A percentile compares a stretch with the other conserved stretches of the same genome.
Conservation (phyloP, 495 filamentous ascomycete genomes). For the Penicillium waksmanii region DNA sequence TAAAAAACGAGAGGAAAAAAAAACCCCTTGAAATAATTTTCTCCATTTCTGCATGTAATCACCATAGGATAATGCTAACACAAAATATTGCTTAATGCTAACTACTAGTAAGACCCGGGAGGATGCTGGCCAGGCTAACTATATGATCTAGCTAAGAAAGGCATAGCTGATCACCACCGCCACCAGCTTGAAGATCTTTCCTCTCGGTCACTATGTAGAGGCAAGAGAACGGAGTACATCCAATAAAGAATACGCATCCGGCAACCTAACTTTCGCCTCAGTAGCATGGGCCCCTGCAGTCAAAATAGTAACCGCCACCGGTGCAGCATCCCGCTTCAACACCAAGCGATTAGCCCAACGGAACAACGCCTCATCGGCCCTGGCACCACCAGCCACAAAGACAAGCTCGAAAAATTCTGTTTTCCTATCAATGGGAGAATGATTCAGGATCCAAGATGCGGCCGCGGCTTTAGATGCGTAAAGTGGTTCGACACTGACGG, state of each 20-base stretch:
- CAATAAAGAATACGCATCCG: conserved; percentile 19
- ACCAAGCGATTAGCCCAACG: conserved; percentile 78
- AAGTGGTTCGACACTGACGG: conserved; percentile 74
- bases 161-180: too few relatives aligned
- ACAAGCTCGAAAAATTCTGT: conserved; percentile 63
- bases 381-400: conserved; percentile 77
- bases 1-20: not conserved
- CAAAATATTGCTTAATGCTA: not conserved
- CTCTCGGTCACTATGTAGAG: too few relatives aligned
- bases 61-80: not conserved
- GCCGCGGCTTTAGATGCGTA: conserved; percentile 80
- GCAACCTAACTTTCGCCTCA: conserved; percentile 32
- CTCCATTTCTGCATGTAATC: not conserved
- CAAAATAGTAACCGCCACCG: conserved; percentile 66
- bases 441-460: conserved; percentile 58
- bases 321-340: conserved; percentile 18
- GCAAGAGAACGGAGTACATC: conserved; percentile 16
- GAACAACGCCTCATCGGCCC: conserved; percentile 83
- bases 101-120: too few relatives aligned
- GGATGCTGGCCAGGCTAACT: not conserved
- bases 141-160: not conserved
- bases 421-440: conserved; percentile 28
- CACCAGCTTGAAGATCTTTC: too few relatives aligned
- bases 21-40: conserved; percentile 5
- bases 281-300: conserved; percentile 61